Evolutionary conservation across 2,329 filamentous ascomycete genomes (phyloP).

Genomic region (Alternaria solani): DNA sequence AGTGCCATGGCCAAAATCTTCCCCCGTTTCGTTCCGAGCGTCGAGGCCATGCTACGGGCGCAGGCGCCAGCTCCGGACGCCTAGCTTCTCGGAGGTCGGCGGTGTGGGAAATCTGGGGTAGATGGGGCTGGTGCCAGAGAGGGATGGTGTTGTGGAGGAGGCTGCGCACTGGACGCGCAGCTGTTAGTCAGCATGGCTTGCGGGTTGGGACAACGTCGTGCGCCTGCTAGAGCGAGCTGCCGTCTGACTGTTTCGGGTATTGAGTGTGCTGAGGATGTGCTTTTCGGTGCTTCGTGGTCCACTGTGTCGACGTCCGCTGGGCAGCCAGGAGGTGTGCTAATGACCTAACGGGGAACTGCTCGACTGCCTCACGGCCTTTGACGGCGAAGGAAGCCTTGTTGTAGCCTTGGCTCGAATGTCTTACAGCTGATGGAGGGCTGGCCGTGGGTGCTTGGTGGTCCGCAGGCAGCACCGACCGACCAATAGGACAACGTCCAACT

Average conservation of each 20-base stretch:
- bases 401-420: no score
- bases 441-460: not conserved
- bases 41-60: not conserved
- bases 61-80: not conserved
- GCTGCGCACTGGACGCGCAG: not conserved
- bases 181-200: not conserved
- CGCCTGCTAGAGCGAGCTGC: not conserved
- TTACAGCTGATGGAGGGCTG: not conserved
- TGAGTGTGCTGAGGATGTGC: not conserved
- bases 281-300: not conserved
- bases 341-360: not conserved
- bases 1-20: constrained; percentile 23
- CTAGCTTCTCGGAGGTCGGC: not conserved
- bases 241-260: not conserved
- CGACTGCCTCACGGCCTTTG: not conserved
- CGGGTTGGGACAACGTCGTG: not conserved
- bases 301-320: not conserved
- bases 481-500: not conserved
- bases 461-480: not conserved
- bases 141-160: not conserved
- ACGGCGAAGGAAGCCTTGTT: not conserved
- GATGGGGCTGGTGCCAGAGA: constrained; percentile 28
- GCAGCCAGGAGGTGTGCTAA: not conserved
- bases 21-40: not conserved
- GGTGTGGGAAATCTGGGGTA: constrained; percentile 42